Evolutionary conservation across 2,329 filamentous ascomycete genomes (phyloP).

Genomic region (Sporothrix curviconia): DNA sequence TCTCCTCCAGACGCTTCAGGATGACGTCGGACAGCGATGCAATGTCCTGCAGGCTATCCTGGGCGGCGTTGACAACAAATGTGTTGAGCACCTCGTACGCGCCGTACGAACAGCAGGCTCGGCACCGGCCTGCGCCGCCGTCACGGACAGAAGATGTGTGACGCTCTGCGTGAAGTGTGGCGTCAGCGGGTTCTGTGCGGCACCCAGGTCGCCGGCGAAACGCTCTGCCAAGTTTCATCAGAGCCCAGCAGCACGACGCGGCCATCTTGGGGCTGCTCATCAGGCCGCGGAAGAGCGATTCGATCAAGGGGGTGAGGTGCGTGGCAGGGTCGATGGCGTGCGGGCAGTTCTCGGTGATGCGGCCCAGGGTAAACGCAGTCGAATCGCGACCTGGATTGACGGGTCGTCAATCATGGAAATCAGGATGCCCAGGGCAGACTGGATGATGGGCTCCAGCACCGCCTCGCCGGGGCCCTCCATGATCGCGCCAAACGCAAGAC

Average conservation of each 20-base stretch:
- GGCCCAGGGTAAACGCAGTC: slow-evolving; percentile 88
- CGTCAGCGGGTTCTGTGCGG: slow-evolving; percentile 72
- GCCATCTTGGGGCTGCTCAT: slow-evolving; percentile 94
- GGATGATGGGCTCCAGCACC: slow-evolving; percentile 86
- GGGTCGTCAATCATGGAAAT: slow-evolving; percentile 88
- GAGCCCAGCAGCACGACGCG: slow-evolving; percentile 94
- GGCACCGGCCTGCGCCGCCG: slow-evolving; percentile 59
- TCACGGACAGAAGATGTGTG: slow-evolving; percentile 75
- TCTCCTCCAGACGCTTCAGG: slow-evolving; percentile 84
- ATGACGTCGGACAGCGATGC: slow-evolving; percentile 80
- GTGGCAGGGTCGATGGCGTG: slow-evolving; percentile 80
- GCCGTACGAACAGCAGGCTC: slow-evolving; percentile 85
- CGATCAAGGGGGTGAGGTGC: slow-evolving; percentile 79
- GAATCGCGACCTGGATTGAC: slow-evolving; percentile 91
- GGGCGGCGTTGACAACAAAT: slow-evolving; percentile 85
- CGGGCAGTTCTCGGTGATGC: slow-evolving; percentile 89
- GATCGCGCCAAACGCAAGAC: slow-evolving; percentile 92
- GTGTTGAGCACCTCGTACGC: slow-evolving; percentile 95
- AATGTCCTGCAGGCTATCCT: slow-evolving; percentile 74
- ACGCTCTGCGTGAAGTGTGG: slow-evolving; percentile 92
- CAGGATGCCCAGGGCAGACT: slow-evolving; percentile 86
- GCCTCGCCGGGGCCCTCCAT: slow-evolving; percentile 97
- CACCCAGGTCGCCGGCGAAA: slow-evolving; percentile 80
- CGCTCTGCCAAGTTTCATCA: slow-evolving; percentile 98
- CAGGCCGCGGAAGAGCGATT: slow-evolving; percentile 82